Evolutionary conservation across 2,329 filamentous ascomycete genomes (phyloP).

Genomic region (Sporothrix luriei): DNA sequence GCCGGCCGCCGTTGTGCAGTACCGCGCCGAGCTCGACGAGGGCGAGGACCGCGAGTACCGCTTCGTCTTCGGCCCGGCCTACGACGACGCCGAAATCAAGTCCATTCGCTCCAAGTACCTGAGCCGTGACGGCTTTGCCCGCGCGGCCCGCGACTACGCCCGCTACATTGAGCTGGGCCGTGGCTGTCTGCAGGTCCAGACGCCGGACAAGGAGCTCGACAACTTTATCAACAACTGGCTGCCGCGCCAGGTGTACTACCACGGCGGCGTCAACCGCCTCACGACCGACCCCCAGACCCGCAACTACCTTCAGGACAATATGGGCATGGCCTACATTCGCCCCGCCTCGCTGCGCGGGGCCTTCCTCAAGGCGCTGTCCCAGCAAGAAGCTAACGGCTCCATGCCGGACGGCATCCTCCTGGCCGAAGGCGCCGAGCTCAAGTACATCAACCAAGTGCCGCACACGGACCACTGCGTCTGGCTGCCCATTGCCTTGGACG

Average conservation of each 20-base stretch:
- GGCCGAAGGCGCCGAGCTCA: constrained; percentile 57
- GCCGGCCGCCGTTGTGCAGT: constrained; percentile 57
- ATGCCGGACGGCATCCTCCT: constrained; percentile 62
- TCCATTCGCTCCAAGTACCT: constrained; percentile 53
- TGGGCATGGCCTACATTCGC: constrained; percentile 62
- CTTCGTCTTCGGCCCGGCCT: constrained; percentile 59
- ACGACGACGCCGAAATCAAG: constrained; percentile 54
- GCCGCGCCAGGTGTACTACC: constrained; percentile 60
- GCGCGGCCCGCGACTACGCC: constrained; percentile 52
- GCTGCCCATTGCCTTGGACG: constrained; percentile 58
- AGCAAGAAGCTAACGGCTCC: constrained; percentile 58
- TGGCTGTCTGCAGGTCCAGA: constrained; percentile 56
- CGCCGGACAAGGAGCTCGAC: constrained; percentile 57
- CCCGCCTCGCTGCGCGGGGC: constrained; percentile 53
- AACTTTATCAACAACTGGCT: constrained; percentile 64
- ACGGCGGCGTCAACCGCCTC: constrained; percentile 61
- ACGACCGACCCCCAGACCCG: constrained; percentile 62
- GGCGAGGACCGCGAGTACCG: constrained; percentile 52
- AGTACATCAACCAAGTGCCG: constrained; percentile 64
- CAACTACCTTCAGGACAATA: constrained; percentile 63
- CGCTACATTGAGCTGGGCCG: constrained; percentile 54
- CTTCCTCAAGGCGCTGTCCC: constrained; percentile 53
- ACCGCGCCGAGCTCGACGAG: constrained; percentile 48
- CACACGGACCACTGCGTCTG: constrained; percentile 63
- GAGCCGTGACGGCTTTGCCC: constrained; percentile 51